Evolutionary conservation across 805 yeast genomes (phyloP).

Genomic region (Scheffersomyces spartinae): DNA sequence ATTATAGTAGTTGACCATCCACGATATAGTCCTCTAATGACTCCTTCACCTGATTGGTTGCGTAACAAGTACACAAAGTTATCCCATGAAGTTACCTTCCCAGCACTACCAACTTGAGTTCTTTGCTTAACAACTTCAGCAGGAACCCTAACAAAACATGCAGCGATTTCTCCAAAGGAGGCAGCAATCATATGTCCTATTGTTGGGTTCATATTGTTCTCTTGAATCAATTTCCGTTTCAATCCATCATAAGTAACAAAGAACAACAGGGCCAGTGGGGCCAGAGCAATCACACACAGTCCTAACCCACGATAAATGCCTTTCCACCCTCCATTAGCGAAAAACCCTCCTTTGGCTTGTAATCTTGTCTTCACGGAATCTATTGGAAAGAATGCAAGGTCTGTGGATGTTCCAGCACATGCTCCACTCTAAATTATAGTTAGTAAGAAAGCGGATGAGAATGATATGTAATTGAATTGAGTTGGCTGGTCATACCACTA

Average conservation of each 20-base stretch:
- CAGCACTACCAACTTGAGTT: conserved; percentile 61
- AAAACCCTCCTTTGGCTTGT: conserved; percentile 93
- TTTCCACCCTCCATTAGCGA: conserved; percentile 81
- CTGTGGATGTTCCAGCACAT: conserved; percentile 94
- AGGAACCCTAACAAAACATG: conserved; percentile 91
- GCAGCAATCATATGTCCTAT: conserved; percentile 78
- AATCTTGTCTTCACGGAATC: conserved; percentile 91
- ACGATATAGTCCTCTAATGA: conserved; percentile 67
- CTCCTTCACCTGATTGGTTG: conserved; percentile 69
- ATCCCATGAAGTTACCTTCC: conserved; percentile 44
- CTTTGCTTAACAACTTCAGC: conserved; percentile 94
- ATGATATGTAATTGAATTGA: conserved; percentile 6
- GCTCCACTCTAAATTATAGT: conserved; percentile 59
- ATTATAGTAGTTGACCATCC: conserved; percentile 90
- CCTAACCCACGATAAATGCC: conserved; percentile 92
- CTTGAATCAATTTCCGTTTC: too few relatives aligned
- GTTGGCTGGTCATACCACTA: too few relatives aligned
- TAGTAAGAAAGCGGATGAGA: conserved; percentile 8
- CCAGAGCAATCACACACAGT: conserved; percentile 86
- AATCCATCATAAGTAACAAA: conserved; percentile 75
- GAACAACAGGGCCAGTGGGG: conserved; percentile 51
- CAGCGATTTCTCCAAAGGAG: conserved; percentile 82
- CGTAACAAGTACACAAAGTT: conserved; percentile 53
- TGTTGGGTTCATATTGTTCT: conserved; percentile 15
- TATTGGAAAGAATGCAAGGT: conserved; percentile 88